Base-by-base conservation (phyloP, 2,329 filamentous ascomycete species). In the Bertia moriformis region DNA sequence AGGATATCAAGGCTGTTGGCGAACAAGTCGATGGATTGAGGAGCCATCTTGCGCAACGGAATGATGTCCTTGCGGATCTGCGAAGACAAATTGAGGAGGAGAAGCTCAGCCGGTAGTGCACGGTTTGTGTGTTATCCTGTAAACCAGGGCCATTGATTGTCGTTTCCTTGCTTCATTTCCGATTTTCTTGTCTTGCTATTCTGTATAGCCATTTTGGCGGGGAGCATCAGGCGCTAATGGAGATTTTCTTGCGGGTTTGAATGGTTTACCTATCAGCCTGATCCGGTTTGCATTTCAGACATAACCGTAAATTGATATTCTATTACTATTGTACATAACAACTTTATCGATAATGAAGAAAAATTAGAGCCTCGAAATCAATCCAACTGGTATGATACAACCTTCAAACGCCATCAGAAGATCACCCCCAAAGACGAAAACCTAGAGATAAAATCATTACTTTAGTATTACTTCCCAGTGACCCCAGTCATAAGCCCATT, bases 11-110 rank as follows among this genome's bases (percentile, higher is more conserved):
- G 50, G 83, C 84, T 36, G 85, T 98, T n/a, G 80, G 74, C 51
- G 89, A 96, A 61, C 89, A 98, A 65, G 79, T 98, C 2, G 87
- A 95, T 47, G 87, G 88, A 1, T 58, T 98, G 47, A 87, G 93
- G 64, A 63, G 67, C 44, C 91, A 98, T 65, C 62, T 95, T 51
- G 70, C 75, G 51, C 77, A 78, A 46, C 70, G 91, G 44, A 76
- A 89, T 59, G 73, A 79, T 46, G 73, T 79, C 19, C 63, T 98
- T 50, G 76, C 82, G 37, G 81, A 85, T 55, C 55, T 96, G 54
- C 73, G 76, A 59, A 68, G 75, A 53, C 78, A 95, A 62, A 82
- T 96, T 59, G 87, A 95, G 51, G 80, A 85, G 17, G 88, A 89
- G 70, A 91, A 83, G 66, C 62, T 65, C n/a, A 7, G 22, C 7